phyloP scores from a whole-genome alignment of 2,329 filamentous ascomycete genomes.

The Fusarium drepaniforme region DNA sequence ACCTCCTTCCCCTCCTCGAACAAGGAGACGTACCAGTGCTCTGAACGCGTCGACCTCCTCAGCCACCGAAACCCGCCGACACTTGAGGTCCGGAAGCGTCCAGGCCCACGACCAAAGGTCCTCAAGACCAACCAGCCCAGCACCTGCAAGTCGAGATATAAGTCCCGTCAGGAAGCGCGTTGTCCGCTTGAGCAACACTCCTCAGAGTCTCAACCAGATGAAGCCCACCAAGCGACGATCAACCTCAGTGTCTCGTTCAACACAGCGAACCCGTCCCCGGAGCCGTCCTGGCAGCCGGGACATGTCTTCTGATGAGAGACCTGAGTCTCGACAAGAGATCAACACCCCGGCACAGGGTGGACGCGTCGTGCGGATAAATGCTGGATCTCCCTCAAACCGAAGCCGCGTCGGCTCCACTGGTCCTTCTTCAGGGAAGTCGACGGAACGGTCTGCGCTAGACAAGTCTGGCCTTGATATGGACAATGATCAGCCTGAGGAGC shows the following conservation, averaged over 20 bases:
- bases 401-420: conserved; percentile 53
- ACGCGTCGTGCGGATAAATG: conserved; percentile 67
- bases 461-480: conserved; percentile 56
- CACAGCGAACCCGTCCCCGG: conserved; percentile 46
- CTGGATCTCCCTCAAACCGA: conserved; percentile 63
- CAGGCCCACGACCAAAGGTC: conserved; percentile 54
- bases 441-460: conserved; percentile 50
- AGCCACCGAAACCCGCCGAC: conserved; percentile 57
- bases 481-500: conserved; percentile 60
- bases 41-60: conserved; percentile 59
- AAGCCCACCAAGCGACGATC: conserved; percentile 60
- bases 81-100: conserved; percentile 61
- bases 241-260: conserved; percentile 60
- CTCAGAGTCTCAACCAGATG: conserved; percentile 57
- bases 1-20: conserved; percentile 59
- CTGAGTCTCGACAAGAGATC: conserved; percentile 53
- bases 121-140: conserved; percentile 58
- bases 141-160: conserved; percentile 57
- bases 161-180: conserved; percentile 69
- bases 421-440: conserved; percentile 52
- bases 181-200: conserved; percentile 66
- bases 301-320: conserved; percentile 55
- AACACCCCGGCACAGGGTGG: conserved; percentile 67
- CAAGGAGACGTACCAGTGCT: conserved; percentile 62
- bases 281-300: conserved; percentile 58